These are phyloP conservation scores for Buddleja alternifolia DNA, from an alignment of 257 asterid species.

Conservation along the genomic window DNA sequence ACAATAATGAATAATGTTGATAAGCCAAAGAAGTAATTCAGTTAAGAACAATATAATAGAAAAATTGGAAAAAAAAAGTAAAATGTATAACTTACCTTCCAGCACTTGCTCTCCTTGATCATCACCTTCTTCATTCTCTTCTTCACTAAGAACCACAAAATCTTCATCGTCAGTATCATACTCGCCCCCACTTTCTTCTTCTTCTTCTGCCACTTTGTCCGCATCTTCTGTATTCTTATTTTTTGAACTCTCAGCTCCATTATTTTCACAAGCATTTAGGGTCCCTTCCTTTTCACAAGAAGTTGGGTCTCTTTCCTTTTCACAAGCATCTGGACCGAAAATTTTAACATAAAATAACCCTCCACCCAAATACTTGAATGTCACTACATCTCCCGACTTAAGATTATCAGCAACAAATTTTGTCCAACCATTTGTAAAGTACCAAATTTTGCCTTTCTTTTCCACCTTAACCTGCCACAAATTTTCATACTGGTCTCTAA, in stretches of 20 bases:
- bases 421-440: conserved; percentile 37
- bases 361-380: conserved; percentile 16
- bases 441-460: conserved; percentile 15
- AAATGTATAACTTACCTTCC: background rate
- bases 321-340: background rate
- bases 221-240: background rate
- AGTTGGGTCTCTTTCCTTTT: background rate
- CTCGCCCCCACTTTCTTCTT: background rate
- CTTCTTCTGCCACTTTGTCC: background rate
- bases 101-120: background rate
- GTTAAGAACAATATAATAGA: background rate
- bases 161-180: background rate
- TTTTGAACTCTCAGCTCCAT: no score
- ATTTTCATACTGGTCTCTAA: conserved; percentile 29
- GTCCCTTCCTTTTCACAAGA: no score
- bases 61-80: background rate
- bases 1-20: no score
- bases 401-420: conserved; percentile 32
- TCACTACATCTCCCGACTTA: conserved; percentile 18
- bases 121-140: background rate
- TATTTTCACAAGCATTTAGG: no score
- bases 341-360: conserved; percentile 27
- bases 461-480: conserved; percentile 34
- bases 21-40: no score
- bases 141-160: background rate